These are phyloP conservation scores for Vaccinium darrowii DNA, from an alignment of 148 eudicot species.

Conservation along the genomic window DNA sequence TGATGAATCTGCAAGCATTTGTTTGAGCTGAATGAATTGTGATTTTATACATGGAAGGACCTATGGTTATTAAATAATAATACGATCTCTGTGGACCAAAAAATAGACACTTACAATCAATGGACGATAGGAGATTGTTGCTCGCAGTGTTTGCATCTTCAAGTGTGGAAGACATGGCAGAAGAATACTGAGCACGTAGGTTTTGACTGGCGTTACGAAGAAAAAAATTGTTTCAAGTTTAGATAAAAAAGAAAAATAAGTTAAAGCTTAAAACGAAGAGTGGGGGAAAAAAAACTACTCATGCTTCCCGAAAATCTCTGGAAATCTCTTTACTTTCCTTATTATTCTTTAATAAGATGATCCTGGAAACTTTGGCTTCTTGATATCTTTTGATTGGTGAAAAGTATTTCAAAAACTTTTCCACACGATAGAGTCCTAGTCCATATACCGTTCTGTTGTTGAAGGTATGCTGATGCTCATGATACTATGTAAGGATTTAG, in stretches of 20 bases:
- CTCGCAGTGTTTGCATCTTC: no score
- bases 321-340: not conserved
- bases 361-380: no score
- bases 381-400: not conserved
- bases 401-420: not conserved
- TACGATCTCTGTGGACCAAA: not conserved
- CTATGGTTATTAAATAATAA: not conserved
- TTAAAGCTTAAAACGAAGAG: no score
- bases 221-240: no score
- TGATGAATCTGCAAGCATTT: slow-evolving; percentile 59
- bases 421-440: slow-evolving; percentile 20
- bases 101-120: slow-evolving; percentile 60
- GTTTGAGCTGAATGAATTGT: not conserved
- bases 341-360: not conserved
- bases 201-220: no score
- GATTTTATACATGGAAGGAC: not conserved
- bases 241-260: no score
- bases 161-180: no score
- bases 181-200: no score
- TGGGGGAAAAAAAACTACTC: no score
- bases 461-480: slow-evolving; percentile 66
- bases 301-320: no score
- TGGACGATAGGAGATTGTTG: slow-evolving; percentile 66
- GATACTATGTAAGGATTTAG: no score
- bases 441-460: slow-evolving; percentile 69